Percentiles rank a stretch among this genome's conserved stretches.
Conservation (phyloP, 192 early-diverging fungal species). For the Rhizophagus sp. region DNA sequence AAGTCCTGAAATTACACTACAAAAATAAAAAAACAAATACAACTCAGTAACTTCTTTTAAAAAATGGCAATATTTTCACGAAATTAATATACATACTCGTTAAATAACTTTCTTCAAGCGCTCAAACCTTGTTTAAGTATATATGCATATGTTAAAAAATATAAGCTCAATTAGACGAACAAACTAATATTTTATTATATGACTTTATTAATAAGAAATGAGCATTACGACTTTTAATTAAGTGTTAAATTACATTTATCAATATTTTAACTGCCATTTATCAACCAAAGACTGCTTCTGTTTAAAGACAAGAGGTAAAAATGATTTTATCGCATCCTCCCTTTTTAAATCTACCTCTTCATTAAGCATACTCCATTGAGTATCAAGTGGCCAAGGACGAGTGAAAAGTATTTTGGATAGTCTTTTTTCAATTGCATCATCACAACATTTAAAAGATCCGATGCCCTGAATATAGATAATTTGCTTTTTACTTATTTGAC, state of each 20-base stretch:
- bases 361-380: constrained; percentile 18
- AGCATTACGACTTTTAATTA: not conserved
- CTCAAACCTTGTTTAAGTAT: no score
- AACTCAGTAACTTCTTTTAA: no score
- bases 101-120: no score
- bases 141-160: no score
- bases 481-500: not conserved
- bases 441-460: not conserved
- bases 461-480: not conserved
- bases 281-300: constrained; percentile 14
- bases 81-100: no score
- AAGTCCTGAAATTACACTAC: no score
- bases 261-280: not conserved
- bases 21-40: no score
- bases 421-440: constrained; percentile 1
- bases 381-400: constrained; percentile 10
- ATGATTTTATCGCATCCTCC: constrained; percentile 9
- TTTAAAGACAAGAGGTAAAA: constrained; percentile 14
- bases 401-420: constrained; percentile 13
- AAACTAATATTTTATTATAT: not conserved
- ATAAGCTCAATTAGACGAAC: not conserved
- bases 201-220: not conserved
- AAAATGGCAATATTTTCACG: no score
- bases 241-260: not conserved
- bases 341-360: constrained; percentile 1